Percentiles rank a stretch among this genome's conserved stretches.
phyloP scores from a whole-genome alignment of 106 monocot genomes.

The Acanthochlamys bracteata region DNA sequence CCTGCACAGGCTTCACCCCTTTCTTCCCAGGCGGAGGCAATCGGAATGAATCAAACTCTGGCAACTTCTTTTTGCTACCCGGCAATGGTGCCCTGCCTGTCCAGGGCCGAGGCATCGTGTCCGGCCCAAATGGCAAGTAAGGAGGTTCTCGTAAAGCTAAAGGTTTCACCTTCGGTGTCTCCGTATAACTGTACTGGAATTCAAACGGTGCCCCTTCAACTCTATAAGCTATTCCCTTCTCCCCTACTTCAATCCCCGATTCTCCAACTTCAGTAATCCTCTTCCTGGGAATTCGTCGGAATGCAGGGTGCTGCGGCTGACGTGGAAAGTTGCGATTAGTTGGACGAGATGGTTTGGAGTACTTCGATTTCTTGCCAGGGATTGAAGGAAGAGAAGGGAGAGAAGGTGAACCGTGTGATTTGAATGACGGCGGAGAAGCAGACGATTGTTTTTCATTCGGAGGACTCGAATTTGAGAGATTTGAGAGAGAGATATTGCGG shows the following conservation, averaged over 20 bases:
- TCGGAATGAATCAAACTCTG: slow-evolving; percentile 86
- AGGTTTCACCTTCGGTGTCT: slow-evolving; percentile 85
- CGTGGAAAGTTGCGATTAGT: not conserved
- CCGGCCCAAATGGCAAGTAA: slow-evolving; percentile 81
- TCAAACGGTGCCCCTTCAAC: slow-evolving; percentile 75
- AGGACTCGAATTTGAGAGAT: slow-evolving; percentile 6
- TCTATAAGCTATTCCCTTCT: slow-evolving; percentile 62
- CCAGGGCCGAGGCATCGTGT: slow-evolving; percentile 83
- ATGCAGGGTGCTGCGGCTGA: slow-evolving; percentile 58
- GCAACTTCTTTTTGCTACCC: slow-evolving; percentile 74
- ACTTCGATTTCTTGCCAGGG: slow-evolving; percentile 57
- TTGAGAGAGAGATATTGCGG: slow-evolving; percentile 29
- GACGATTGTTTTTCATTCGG: not conserved
- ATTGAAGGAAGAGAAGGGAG: slow-evolving; percentile 54
- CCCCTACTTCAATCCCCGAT: slow-evolving; percentile 26
- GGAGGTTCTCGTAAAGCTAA: slow-evolving; percentile 76
- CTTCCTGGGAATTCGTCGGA: slow-evolving; percentile 13
- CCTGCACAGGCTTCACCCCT: slow-evolving; percentile 90
- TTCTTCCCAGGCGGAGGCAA: slow-evolving; percentile 85
- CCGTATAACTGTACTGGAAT: slow-evolving; percentile 97
- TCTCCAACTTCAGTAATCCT: slow-evolving; percentile 13
- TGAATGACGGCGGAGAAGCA: slow-evolving; percentile 12
- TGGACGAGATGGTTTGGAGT: slow-evolving; percentile 37
- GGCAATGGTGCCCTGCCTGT: slow-evolving; percentile 71
- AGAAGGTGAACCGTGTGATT: slow-evolving; percentile 53